Evolutionary conservation across 768 basidiomycete genomes (phyloP).

Genomic region (Sarcomyxa edulis): DNA sequence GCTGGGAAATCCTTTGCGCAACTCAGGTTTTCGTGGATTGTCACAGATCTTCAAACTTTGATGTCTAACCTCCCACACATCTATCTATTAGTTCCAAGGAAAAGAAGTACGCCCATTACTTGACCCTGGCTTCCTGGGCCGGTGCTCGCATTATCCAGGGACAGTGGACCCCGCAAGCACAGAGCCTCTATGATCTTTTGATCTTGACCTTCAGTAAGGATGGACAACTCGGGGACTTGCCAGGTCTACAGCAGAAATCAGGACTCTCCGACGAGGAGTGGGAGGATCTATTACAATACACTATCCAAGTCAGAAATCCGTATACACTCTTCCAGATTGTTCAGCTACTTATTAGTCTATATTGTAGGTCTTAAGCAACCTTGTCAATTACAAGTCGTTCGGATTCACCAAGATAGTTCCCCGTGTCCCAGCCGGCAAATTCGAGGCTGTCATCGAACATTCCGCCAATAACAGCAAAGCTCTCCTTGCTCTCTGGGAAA

Average conservation of each 20-base stretch:
- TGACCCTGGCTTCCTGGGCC: slow-evolving; percentile 74
- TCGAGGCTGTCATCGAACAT: slow-evolving; percentile 53
- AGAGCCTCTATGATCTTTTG: slow-evolving; percentile 65
- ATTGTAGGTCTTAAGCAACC: slow-evolving; percentile 48
- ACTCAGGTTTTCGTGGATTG: slow-evolving; percentile 40
- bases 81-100: slow-evolving; percentile 52
- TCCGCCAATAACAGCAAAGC: slow-evolving; percentile 59
- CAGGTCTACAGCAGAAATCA: slow-evolving; percentile 44
- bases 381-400: slow-evolving; percentile 76
- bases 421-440: slow-evolving; percentile 54
- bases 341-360: background rate
- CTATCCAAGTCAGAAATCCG: slow-evolving; percentile 50
- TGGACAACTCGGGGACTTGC: slow-evolving; percentile 53
- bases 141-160: slow-evolving; percentile 80
- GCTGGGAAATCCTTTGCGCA: slow-evolving; percentile 65
- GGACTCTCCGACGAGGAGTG: slow-evolving; percentile 58
- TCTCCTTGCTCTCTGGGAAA: slow-evolving; percentile 54
- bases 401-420: slow-evolving; percentile 87
- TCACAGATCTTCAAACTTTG: slow-evolving; percentile 6
- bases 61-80: slow-evolving; percentile 7
- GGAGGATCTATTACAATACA: slow-evolving; percentile 66
- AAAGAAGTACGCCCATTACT: slow-evolving; percentile 73
- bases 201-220: slow-evolving; percentile 61
- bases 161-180: slow-evolving; percentile 76
- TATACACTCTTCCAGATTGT: slow-evolving; percentile 1